phyloP scores from a whole-genome alignment of 2,329 filamentous ascomycete genomes.

The Geoglossum cookeanum region DNA sequence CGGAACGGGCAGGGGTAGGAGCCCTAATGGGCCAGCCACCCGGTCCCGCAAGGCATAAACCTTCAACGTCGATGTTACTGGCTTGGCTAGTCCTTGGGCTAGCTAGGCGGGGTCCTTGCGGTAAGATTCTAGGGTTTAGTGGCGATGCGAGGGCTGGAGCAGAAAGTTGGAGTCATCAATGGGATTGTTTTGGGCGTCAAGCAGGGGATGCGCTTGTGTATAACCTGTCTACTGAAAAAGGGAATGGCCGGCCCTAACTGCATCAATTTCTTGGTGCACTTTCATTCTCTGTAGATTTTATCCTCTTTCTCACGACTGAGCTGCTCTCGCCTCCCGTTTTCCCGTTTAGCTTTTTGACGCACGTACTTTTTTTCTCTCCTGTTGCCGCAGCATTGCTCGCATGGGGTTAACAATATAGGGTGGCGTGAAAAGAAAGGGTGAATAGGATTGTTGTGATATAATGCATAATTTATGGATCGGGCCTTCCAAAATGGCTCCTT shows the following conservation, averaged over 20 bases:
- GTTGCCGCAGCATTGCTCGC: background rate
- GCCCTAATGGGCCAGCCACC: constrained; percentile 38
- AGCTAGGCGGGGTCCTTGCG: background rate
- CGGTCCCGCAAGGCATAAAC: constrained; percentile 51
- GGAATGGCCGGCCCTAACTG: background rate
- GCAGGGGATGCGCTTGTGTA: background rate
- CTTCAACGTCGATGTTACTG: background rate
- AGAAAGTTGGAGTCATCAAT: background rate
- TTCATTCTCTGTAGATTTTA: constrained; percentile 1
- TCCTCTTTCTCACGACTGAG: background rate
- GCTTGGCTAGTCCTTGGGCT: background rate
- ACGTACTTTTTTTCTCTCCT: background rate
- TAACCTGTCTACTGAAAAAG: background rate
- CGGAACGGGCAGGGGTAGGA: constrained; percentile 6
- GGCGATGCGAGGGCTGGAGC: background rate
- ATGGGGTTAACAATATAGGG: background rate
- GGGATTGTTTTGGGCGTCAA: background rate
- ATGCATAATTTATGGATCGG: background rate
- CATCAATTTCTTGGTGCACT: background rate
- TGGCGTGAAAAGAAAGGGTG: background rate
- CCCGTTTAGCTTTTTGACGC: background rate
- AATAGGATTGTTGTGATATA: background rate
- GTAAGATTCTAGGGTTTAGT: background rate
- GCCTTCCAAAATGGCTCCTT: background rate
- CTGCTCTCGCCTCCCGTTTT: background rate